Evolutionary conservation across 2,329 filamentous ascomycete genomes (phyloP), one percentile per base, ranked within the genome.

Genomic region (Fusarium succisae): DNA sequence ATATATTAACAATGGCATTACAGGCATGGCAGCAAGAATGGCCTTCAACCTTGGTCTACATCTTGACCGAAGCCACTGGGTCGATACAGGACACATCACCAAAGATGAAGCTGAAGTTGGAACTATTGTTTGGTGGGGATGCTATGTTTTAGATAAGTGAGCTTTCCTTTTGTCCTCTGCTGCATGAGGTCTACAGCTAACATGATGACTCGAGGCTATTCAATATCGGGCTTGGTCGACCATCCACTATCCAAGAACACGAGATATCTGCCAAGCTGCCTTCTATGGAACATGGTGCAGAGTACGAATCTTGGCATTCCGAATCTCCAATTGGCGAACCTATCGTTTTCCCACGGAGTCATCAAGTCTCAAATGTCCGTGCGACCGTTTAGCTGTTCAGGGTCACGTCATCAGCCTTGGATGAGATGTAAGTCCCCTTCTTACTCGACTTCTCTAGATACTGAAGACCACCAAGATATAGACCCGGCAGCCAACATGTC

Each of bases 121-220:
- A 1, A 48, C 24, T 11, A 32, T 28, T 18, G 53, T 58, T 1
- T 63, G 61, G 61, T 63, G 53, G 61, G 37, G 41, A 5, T 63
- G 61, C 9, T 63, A 48, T 26, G 43, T 63, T 4, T 24, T 59
- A 1, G 61, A 63, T 1, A 63, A 63, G 53, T 63, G 22, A 60
- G 17, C 37, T 20, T 20, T 0, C 10, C 8, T 5, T 13, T 45
- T 1, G 0, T 35, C 32, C 0, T 35, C 0, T 13, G 0, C 17
- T 4, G 11, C 0, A 0, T 3, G n/a, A 26, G 5, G 17, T 6
- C n/a, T 22, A 8, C 14, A 12, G 5, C 48, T 55, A 20, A 61
- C 12, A 14, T 39, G 17, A 26, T 26, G 6, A 26, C 26, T 26
- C 6, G 3, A 63, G 59, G 14, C 1, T 63, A 6, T 63, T 63